Evolutionary conservation across 305 asterid species (phyloP), one percentile per base, ranked within the genome.

Genomic region (Solanum hybrid): DNA sequence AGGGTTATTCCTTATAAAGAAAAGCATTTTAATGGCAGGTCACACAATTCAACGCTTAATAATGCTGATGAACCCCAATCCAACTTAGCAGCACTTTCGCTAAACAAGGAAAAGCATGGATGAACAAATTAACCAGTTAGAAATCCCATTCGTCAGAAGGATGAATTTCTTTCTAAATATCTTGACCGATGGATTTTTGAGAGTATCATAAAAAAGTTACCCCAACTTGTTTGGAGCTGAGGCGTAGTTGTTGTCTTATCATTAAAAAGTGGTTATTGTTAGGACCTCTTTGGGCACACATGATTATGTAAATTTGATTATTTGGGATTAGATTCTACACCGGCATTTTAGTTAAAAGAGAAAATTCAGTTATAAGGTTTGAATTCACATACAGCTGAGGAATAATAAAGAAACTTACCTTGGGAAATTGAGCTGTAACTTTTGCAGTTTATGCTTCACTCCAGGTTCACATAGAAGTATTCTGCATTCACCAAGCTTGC

Each of bases 401-500:
- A 88, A 71, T 86, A 24, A 27, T 4, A 72, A 87, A 17, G 77
- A 40, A 87, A 85, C 91, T 84, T 35, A 96, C 99, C 97, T 96
- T 64, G 99, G 99, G 90, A 96, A 95, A 92, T 97, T 96, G 80
- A 97, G 99, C 91, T 97, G 96, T 91, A 94, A 87, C 88, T 96
- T 96, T 94, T 96, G 99, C 94, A 95, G 90, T 92, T 93, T 96
- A 94, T 96, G 99, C 60, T 92, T 94, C 14, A 89, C 90, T 38
- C 97, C 98, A 29, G 94, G 90, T 93, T 96, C 98, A 80, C 98
- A 94, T 92, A 96, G 85, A 86, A 96, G 27, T 76, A 95, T 90
- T 91, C 98, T 94, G 90, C 95, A 95, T 86, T 95, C 98, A 34
- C 99, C 99, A 22, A 96, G 98, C 92, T 95, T 95, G 95, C 99